These are phyloP conservation scores for Magnolia changhungtana DNA, from an alignment of 164 flowering plant species.

Conservation along the genomic window DNA sequence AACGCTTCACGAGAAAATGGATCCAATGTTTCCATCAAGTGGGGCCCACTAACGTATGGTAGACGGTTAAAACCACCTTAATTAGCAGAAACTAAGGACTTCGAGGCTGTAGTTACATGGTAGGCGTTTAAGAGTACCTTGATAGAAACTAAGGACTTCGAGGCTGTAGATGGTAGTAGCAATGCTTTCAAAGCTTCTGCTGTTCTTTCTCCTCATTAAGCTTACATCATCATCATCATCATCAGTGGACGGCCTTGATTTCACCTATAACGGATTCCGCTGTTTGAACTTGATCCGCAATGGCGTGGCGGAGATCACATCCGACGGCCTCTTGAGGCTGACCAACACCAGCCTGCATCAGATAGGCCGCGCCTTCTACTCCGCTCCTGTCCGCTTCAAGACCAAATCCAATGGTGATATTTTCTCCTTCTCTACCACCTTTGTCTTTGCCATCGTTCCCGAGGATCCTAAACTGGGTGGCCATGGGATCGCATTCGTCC, in stretches of 20 bases:
- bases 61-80: neutral
- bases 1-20: no score
- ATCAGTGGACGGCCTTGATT: conserved; percentile 6
- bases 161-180: neutral
- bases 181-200: neutral
- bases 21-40: neutral
- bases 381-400: conserved; percentile 17
- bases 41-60: neutral
- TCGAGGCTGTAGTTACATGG: neutral
- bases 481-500: conserved; percentile 18
- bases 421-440: conserved; percentile 25
- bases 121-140: neutral
- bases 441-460: conserved; percentile 17
- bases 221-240: neutral
- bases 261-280: conserved; percentile 15
- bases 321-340: conserved; percentile 35
- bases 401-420: neutral
- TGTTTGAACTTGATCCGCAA: conserved; percentile 18
- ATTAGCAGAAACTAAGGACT: neutral
- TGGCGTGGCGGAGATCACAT: conserved; percentile 23
- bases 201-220: neutral
- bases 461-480: conserved; percentile 11
- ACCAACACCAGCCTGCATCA: conserved; percentile 27
- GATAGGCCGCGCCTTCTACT: conserved; percentile 25
- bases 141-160: conserved; percentile 3